Conservation (phyloP, 2,329 filamentous ascomycete genomes). For the Nakataea oryzae region DNA sequence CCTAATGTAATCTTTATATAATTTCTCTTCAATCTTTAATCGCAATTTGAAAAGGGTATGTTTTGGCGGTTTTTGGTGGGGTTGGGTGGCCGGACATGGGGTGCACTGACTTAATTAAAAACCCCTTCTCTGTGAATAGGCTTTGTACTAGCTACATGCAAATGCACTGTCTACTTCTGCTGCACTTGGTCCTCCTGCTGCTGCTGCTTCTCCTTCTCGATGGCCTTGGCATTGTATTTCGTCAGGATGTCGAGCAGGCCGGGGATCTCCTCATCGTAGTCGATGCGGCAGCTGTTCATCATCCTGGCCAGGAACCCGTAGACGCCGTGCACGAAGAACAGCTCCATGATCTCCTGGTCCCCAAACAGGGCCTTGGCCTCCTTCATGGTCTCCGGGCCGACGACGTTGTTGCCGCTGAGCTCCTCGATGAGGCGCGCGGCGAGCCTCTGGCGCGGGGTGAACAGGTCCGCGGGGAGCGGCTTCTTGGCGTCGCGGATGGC, state of each 20-base stretch:
- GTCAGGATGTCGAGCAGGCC: conserved; percentile 6
- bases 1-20: no score
- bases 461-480: no score
- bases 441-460: conserved; percentile 7
- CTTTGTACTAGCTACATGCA: no score
- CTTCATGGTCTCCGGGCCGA: conserved; percentile 6
- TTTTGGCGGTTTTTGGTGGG: no score
- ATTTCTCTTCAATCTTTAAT: no score
- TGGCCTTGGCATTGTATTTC: conserved; percentile 4
- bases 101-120: no score
- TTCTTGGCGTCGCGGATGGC: conserved; percentile 4
- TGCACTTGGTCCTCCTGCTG: no score
- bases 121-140: no score
- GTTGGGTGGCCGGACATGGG: no score
- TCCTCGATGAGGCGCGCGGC: conserved; percentile 8
- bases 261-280: conserved; percentile 7
- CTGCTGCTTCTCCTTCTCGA: no score
- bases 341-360: conserved; percentile 11
- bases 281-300: conserved; percentile 9
- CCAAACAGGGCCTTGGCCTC: conserved; percentile 8
- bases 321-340: conserved; percentile 11
- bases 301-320: conserved; percentile 11
- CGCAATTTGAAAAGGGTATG: no score
- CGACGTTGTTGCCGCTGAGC: conserved; percentile 7
- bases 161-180: no score